Conservation (phyloP, 1,284 basidiomycete species). For the Coniferiporia sulphurascens region DNA sequence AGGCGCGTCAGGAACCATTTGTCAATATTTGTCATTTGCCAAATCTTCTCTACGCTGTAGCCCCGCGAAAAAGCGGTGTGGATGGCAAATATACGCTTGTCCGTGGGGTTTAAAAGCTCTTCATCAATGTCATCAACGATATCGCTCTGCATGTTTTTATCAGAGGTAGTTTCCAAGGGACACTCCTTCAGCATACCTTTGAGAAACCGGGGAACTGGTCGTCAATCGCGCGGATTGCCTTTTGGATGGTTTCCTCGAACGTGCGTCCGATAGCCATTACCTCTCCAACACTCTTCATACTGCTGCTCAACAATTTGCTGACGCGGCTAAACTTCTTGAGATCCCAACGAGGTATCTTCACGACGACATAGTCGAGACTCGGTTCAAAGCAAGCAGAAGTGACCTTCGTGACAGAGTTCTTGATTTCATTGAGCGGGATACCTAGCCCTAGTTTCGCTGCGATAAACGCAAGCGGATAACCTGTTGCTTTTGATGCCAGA, state of each 20-base stretch:
- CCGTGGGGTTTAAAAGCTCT: conserved; percentile 84
- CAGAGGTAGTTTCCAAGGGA: neutral
- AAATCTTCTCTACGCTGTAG: conserved; percentile 93
- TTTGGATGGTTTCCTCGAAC: conserved; percentile 98
- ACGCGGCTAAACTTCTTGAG: conserved; percentile 96
- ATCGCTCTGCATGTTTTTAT: conserved; percentile 55
- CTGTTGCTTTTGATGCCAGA: conserved; percentile 96
- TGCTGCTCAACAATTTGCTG: conserved; percentile 81
- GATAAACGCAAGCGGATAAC: conserved; percentile 97
- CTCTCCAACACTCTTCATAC: conserved; percentile 99
- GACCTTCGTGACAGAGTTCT: conserved; percentile 94
- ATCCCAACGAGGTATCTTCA: conserved; percentile 99
- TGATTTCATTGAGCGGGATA: conserved; percentile 96
- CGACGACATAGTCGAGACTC: conserved; percentile 93
- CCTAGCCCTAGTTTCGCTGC: conserved; percentile 97
- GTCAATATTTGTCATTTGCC: conserved; percentile 97
- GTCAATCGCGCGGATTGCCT: conserved; percentile 95
- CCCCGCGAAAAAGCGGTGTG: conserved; percentile 85
- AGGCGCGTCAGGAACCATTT: conserved; percentile 96
- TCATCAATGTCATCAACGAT: conserved; percentile 81
- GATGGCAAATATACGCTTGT: conserved; percentile 90
- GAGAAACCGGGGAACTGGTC: conserved; percentile 92
- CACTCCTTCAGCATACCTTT: conserved; percentile 48
- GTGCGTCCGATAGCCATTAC: conserved; percentile 99
- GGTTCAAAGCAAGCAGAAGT: conserved; percentile 99